phyloP scores from a whole-genome alignment of 2,329 filamentous ascomycete genomes.

The Chrysosporium keratinophilum region DNA sequence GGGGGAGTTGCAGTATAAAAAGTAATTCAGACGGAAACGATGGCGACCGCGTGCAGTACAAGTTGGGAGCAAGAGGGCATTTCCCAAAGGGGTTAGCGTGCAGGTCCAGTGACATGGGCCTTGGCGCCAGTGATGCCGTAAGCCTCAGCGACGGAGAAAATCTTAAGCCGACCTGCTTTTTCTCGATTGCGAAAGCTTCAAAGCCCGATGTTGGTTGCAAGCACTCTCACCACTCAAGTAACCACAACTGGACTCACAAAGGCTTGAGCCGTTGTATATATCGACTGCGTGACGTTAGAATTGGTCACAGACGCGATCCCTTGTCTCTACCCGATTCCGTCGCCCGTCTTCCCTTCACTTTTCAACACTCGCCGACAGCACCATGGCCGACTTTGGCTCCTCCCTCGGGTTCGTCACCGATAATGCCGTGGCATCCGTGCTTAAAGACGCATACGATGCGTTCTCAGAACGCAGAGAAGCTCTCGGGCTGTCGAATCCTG shows the following conservation, averaged over 20 bases:
- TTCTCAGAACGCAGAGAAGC: constrained; percentile 80
- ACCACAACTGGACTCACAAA: background rate
- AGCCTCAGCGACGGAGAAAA: constrained; percentile 4
- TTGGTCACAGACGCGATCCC: background rate
- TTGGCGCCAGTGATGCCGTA: background rate
- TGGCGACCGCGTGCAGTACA: background rate
- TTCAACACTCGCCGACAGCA: constrained; percentile 13
- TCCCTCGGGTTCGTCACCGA: constrained; percentile 58
- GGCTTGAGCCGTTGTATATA: background rate
- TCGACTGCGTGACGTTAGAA: background rate
- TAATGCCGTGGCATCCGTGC: constrained; percentile 59
- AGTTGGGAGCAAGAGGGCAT: constrained; percentile 1
- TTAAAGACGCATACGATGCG: constrained; percentile 67
- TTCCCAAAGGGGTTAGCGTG: constrained; percentile 6
- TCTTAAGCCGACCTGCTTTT: constrained; percentile 9
- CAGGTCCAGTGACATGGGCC: background rate
- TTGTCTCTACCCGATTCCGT: background rate
- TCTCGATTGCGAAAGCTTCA: constrained; percentile 7
- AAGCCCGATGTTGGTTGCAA: background rate
- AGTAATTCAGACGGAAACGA: background rate
- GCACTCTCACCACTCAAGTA: background rate
- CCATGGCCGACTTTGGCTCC: constrained; percentile 35
- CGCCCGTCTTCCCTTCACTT: background rate
- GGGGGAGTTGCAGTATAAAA: background rate
- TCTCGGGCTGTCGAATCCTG: constrained; percentile 83